Base-by-base conservation (phyloP, 2,329 filamentous ascomycete genomes). In the Dactylonectria estremocensis region DNA sequence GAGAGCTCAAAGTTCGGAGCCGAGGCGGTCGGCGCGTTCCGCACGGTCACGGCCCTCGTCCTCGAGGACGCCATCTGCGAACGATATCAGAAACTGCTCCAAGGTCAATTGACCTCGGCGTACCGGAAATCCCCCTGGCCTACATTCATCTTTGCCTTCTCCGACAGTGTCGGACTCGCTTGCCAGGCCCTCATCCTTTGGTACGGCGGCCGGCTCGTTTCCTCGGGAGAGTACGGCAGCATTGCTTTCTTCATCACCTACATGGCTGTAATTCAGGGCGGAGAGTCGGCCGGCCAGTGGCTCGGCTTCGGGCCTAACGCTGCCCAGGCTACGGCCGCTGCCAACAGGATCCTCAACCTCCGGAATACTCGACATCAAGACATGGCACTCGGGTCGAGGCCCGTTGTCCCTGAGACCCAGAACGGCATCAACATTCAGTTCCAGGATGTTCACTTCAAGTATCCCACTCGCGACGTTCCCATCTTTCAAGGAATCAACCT, bases 1-100 rank as follows among this genome's bases (percentile, higher is more conserved):
- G 88, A 91, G 71, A 93, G 91, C 74, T 93, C 92, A 22, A 89
- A 92, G 73, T 94, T 94, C 72, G 92, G 91, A 0, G 88, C 91
- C 1, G 93, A 95, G 77, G 88, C 92, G 4, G 92, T 95, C 50
- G 87, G 90, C 1, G 92, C 92, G 0, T 93, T 93, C 77, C 86
- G 92, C 10, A 95, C 92, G 0, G 92, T 95, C 5, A 83, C 90
- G 0, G 87, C 91, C 1, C 83, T 95, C n/a, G 92, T 90, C 1
- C 87, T 95, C 75, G 92, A 95, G 76, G 85, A 90, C 64, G 82
- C 85, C 16, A 93, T 94, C 66, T 84, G 87, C 48, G 75, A 84
- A 3, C 86, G 91, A 40, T 95, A 94, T 72, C 81, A 87, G n/a
- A 76, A 69, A 0, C 83, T 94, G 2, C 85, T 94, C 8, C 78